These are phyloP conservation scores for Fraxinus quadrangulata DNA, from an alignment of 257 asterid species.

Conservation along the genomic window DNA sequence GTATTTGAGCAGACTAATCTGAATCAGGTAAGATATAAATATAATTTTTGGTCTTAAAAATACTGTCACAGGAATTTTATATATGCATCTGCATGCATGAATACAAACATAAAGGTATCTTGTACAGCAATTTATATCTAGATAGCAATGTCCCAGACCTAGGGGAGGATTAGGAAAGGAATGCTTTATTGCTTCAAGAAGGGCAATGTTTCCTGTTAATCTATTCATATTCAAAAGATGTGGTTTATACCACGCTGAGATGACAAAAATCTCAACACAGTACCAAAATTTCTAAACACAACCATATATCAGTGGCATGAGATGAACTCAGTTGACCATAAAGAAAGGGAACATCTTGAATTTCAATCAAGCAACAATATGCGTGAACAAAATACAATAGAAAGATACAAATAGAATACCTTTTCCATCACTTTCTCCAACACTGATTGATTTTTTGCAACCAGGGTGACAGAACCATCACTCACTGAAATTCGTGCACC, in stretches of 20 bases:
- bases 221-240: background rate
- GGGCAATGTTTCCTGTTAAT: background rate
- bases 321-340: slow-evolving; percentile 18
- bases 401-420: slow-evolving; percentile 43
- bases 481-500: slow-evolving; percentile 85
- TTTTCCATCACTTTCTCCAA: slow-evolving; percentile 80
- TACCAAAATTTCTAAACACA: slow-evolving; percentile 5
- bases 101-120: no score
- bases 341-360: slow-evolving; percentile 11
- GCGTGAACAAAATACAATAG: slow-evolving; percentile 13
- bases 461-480: slow-evolving; percentile 76
- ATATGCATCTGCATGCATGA: no score
- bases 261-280: slow-evolving; percentile 5
- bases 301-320: slow-evolving; percentile 8
- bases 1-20: no score
- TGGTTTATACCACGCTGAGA: background rate
- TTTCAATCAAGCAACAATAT: slow-evolving; percentile 15
- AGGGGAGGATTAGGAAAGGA: background rate
- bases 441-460: slow-evolving; percentile 77
- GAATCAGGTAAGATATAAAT: no score
- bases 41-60: no score
- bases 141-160: background rate
- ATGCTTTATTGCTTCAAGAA: background rate
- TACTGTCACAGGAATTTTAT: background rate
- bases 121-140: background rate